These are phyloP conservation scores for Boletus fagicola DNA, from an alignment of 768 basidiomycete genomes.

Conservation along the genomic window DNA sequence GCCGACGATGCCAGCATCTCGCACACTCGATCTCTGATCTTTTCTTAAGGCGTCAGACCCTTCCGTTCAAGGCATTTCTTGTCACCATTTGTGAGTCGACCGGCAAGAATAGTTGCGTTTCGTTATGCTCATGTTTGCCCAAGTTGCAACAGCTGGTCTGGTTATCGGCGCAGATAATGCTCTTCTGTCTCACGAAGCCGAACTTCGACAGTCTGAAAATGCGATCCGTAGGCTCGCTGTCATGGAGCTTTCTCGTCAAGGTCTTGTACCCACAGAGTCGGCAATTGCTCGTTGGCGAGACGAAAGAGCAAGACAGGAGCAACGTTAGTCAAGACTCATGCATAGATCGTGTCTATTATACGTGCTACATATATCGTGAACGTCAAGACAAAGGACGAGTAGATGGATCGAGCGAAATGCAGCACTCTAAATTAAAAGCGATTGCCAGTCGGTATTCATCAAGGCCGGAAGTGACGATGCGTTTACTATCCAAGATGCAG, in stretches of 20 bases:
- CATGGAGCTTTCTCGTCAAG: conserved; percentile 69
- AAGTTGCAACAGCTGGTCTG: conserved; percentile 65
- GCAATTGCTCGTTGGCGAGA: conserved; percentile 81
- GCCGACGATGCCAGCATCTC: background rate
- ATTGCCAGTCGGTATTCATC: conserved; percentile 1
- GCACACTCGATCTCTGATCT: background rate
- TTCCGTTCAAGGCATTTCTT: conserved; percentile 79
- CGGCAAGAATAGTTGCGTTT: background rate
- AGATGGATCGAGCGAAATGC: conserved; percentile 11
- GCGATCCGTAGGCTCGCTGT: conserved; percentile 69
- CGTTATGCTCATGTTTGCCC: conserved; percentile 7
- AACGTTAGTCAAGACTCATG: conserved; percentile 5
- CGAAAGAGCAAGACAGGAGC: conserved; percentile 32
- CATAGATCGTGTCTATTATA: conserved; percentile 9
- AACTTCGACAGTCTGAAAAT: conserved; percentile 65
- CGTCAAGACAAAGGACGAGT: background rate
- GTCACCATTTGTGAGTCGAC: conserved; percentile 61
- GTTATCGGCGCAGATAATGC: conserved; percentile 76
- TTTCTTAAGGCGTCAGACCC: conserved; percentile 64
- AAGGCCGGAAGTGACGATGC: conserved; percentile 1
- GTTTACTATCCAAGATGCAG: conserved; percentile 13
- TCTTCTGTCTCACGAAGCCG: conserved; percentile 65
- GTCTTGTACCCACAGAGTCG: conserved; percentile 77
- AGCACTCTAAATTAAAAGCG: conserved; percentile 19
- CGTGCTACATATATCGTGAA: conserved; percentile 14